Base-by-base conservation (phyloP, 2,329 filamentous ascomycete genomes). In the Amauroascus niger region DNA sequence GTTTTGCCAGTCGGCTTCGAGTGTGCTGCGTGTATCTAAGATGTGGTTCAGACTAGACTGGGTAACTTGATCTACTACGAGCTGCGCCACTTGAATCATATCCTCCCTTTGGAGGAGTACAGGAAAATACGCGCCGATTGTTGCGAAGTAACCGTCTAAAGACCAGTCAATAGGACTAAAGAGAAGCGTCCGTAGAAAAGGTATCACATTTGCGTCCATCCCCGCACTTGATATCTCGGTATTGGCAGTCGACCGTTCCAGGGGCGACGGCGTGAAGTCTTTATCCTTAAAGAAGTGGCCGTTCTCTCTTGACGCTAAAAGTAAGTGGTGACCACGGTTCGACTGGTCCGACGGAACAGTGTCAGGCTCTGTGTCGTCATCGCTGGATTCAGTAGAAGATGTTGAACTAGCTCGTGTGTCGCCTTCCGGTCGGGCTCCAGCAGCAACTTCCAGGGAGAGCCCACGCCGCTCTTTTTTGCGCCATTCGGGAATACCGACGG, bases 21-120 rank as follows among this genome's bases (percentile, higher is more conserved):
- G 46, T 40, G 24, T 20, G 24, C 14, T 24, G 22, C 54, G 47
- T 5, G 60, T 63, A 43, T 69, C 62, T 37, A 67, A 55, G 9
- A 57, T 61, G 59, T 71, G 69, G 32, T 65, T 58, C 9, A 74
- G 60, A n/a, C 69, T 73, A 11, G 72, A 73, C 57, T 74, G 71
- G 2, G 69, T 71, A 45, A 74, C 59, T 61, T 73, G 71, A 43
- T 73, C 71, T 20, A 70, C 68, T 20, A 73, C 54, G 6, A 73
- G 55, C 53, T 73, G 71, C 13, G 69, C 70, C 44, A 72, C 59
- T 51, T 69, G 63, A 32, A 71, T 63, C 26, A 69, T 64, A 37
- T 65, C 62, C 45, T 71, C 70, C 43, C 61, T 67, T 41, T 64
- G 61, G 32, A 61, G 53, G 28, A 71, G 63, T 5, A 64, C 62